Percentiles rank a stretch among this genome's conserved stretches.
phyloP scores from a whole-genome alignment of 768 basidiomycete genomes.

The Pulveroboletus frians region DNA sequence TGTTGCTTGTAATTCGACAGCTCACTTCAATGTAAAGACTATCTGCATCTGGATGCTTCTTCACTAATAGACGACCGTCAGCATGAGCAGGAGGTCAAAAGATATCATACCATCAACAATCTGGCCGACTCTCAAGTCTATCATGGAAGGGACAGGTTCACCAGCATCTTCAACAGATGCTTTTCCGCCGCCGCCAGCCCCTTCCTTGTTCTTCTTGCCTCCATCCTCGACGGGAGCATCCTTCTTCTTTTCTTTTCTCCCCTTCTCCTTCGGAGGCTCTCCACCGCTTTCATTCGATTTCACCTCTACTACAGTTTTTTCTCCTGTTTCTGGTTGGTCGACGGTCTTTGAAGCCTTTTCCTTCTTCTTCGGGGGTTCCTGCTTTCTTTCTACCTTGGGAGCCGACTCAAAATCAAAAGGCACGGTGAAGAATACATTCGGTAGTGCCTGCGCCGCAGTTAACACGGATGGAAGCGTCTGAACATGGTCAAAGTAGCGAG shows the following conservation, averaged over 20 bases:
- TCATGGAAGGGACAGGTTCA: constrained; percentile 93
- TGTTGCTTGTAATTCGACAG: not conserved
- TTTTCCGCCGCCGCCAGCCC: constrained; percentile 25
- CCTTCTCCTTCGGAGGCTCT: constrained; percentile 24
- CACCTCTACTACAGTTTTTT: constrained; percentile 26
- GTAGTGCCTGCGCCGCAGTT: constrained; percentile 45
- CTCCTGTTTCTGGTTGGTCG: constrained; percentile 21
- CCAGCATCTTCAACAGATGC: constrained; percentile 55
- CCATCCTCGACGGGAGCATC: constrained; percentile 36
- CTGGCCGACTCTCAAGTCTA: constrained; percentile 90
- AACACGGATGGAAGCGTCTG: constrained; percentile 67
- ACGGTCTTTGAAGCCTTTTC: constrained; percentile 46
- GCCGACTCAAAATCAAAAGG: constrained; percentile 71
- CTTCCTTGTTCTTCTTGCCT: constrained; percentile 39
- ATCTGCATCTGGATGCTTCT: constrained; percentile 96
- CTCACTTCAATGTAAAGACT: constrained; percentile 90
- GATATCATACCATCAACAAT: constrained; percentile 75
- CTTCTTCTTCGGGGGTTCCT: constrained; percentile 73
- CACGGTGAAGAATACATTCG: constrained; percentile 52
- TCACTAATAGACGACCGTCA: constrained; percentile 48
- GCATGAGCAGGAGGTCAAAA: not conserved
- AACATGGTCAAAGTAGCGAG: constrained; percentile 94
- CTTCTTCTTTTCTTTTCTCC: constrained; percentile 52
- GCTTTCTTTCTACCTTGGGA: constrained; percentile 68
- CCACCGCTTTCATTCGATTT: constrained; percentile 38